Evolutionary conservation across 2,329 filamentous ascomycete species (phyloP).

Genomic region (Neofusicoccum laricinum): DNA sequence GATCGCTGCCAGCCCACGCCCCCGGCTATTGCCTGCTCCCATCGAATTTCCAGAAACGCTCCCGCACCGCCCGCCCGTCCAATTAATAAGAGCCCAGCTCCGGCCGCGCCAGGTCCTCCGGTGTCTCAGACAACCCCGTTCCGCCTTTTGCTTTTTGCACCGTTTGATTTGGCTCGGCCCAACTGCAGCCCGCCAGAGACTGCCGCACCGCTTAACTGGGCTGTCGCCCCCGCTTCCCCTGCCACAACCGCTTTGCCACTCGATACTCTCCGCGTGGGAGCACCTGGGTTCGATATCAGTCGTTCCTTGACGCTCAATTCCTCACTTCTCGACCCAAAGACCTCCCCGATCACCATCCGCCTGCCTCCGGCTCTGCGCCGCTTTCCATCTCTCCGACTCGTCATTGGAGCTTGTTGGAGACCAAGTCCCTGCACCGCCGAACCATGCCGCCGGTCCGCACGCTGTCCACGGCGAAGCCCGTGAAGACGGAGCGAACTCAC

Average conservation of each 20-base stretch:
- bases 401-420: not conserved
- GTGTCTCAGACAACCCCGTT: not conserved
- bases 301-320: slow-evolving; percentile 16
- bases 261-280: slow-evolving; percentile 8
- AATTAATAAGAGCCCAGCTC: not conserved
- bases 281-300: slow-evolving; percentile 17
- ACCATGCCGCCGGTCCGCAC: slow-evolving; percentile 39
- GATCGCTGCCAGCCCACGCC: slow-evolving; percentile 3
- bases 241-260: not conserved
- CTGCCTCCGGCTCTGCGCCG: not conserved
- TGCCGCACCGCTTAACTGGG: not conserved
- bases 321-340: too few relatives aligned
- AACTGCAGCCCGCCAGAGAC: not conserved
- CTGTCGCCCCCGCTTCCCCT: slow-evolving; percentile 10
- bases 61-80: not conserved
- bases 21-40: slow-evolving; percentile 1
- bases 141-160: slow-evolving; percentile 13
- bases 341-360: not conserved
- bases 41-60: slow-evolving; percentile 6
- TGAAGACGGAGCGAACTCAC: slow-evolving; percentile 71
- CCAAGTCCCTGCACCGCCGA: not conserved
- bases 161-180: slow-evolving; percentile 9
- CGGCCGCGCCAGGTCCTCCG: not conserved
- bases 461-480: slow-evolving; percentile 35
- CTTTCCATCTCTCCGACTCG: not conserved